These are phyloP conservation scores for Tetrapyrgos nigripes DNA, from an alignment of 1,284 basidiomycete genomes.

Conservation along the genomic window DNA sequence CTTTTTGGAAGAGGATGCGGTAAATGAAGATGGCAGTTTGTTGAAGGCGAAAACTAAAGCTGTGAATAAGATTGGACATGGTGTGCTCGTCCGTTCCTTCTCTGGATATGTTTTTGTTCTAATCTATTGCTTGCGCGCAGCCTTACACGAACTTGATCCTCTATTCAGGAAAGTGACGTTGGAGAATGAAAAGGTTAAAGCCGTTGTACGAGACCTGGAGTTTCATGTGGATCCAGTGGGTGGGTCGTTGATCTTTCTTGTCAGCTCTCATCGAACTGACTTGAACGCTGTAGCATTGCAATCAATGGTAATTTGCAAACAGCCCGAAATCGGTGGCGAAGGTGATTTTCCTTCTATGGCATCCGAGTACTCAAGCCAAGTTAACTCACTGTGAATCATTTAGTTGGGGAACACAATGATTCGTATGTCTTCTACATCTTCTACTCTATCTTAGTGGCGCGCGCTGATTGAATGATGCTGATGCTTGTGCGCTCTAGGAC, in stretches of 20 bases:
- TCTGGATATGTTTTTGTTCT: not conserved
- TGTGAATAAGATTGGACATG: constrained; percentile 88
- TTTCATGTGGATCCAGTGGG: constrained; percentile 87
- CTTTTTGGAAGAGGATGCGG: constrained; percentile 87
- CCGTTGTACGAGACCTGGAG: constrained; percentile 75
- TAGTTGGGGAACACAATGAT: constrained; percentile 82
- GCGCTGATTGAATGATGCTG: not conserved
- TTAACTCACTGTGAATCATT: constrained; percentile 3
- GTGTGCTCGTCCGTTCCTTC: constrained; percentile 39
- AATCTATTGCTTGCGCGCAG: constrained; percentile 40
- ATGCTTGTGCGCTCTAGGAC: constrained; percentile 51
- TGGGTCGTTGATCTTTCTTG: constrained; percentile 34
- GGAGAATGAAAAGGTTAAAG: constrained; percentile 71
- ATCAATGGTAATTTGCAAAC: constrained; percentile 95
- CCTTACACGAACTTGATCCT: constrained; percentile 85
- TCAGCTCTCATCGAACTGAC: not conserved
- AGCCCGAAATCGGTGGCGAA: constrained; percentile 87
- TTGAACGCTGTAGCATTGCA: constrained; percentile 70
- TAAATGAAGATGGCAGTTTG: constrained; percentile 67
- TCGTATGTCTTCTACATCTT: constrained; percentile 61
- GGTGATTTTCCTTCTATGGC: constrained; percentile 50
- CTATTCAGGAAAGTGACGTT: constrained; percentile 81
- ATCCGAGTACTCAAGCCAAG: constrained; percentile 8
- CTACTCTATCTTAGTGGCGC: not conserved
- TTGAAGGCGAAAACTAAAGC: constrained; percentile 79